Evolutionary conservation across 2,329 filamentous ascomycete genomes (phyloP).

Genomic region (Fusarium sp.): DNA sequence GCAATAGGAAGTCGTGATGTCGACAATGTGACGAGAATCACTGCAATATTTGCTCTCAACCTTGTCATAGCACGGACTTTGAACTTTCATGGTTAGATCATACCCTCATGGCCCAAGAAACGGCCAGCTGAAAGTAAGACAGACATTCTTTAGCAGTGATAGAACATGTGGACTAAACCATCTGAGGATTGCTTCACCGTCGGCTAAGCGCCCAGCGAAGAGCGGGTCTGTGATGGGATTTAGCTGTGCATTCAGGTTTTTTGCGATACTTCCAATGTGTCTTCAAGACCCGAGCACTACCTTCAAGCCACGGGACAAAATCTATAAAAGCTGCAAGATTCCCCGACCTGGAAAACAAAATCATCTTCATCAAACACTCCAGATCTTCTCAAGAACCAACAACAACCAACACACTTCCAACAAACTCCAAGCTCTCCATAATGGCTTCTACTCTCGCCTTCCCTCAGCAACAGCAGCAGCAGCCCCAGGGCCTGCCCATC

Average conservation of each 20-base stretch:
- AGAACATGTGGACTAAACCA: not conserved
- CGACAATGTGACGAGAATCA: not conserved
- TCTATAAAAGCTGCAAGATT: not conserved
- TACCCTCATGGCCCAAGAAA: accelerated
- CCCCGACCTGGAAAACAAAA: not conserved
- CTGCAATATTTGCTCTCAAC: not conserved
- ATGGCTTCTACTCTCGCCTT: not conserved
- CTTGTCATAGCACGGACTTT: not conserved
- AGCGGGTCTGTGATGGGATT: too few relatives aligned
- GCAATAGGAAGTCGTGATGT: not conserved
- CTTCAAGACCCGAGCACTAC: not conserved
- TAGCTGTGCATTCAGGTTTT: not conserved
- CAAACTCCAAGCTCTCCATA: not conserved
- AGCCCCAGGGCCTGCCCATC: not conserved
- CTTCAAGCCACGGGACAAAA: accelerated
- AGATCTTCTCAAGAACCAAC: not conserved
- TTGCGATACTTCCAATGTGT: accelerated
- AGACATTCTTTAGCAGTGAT: not conserved
- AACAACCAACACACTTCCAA: not conserved
- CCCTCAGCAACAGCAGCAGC: slow-evolving; percentile 3
- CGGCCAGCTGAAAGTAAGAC: slow-evolving; percentile 2
- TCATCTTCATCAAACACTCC: not conserved
- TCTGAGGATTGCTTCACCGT: not conserved
- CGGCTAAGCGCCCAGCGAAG: not conserved
- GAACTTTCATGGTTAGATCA: not conserved